Evolutionary conservation across 495 filamentous ascomycete species (phyloP), one percentile per base, ranked within the genome.

Genomic region (Cetradonia linearis): DNA sequence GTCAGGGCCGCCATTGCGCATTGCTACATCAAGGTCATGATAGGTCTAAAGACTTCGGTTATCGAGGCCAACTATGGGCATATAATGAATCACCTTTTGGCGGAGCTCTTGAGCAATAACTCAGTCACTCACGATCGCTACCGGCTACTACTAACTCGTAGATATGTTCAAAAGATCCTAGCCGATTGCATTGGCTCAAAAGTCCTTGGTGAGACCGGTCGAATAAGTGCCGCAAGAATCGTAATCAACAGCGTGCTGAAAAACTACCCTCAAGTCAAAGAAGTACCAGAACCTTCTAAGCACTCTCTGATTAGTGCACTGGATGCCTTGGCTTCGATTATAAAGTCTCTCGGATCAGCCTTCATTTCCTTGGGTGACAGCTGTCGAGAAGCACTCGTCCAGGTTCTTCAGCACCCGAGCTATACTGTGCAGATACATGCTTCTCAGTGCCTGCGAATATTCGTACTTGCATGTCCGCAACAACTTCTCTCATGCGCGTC

Each of bases 341-440:
- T 96, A 56, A 78, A 77, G 36, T 86, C 83, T 0, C 77, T 97
- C 31, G 92, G 91, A 3, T 89, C 93, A 27, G 89, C 90, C 27
- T 81, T 88, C 44, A 86, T 80, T 55, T 76, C 72, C 48, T 79
- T 93, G 65, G 86, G 87, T 6, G 93, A 99, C 59, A 69, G 74
- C 28, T 92, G 88, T 66, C 82, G 91, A 28, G 93, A 97, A 69
- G 88, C 86, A 13, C 77, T 99, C 31, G 76, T 97, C 38, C 91
- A 96, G 67, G 89, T 95, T 13, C 75, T 97, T 4, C 87, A 95
- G 65, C 94, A 99, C 68, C 89, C 91, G 3, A 97, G 88, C 73
- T 97, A 96, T 68, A 91, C 90, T 9, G 91, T 99, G 8, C 93
- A 97, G 69, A 81, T 97, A 2, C 85, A 92, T 65, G 85, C 88